phyloP scores from a whole-genome alignment of 2,329 filamentous ascomycete genomes.

The Apiospora marii region DNA sequence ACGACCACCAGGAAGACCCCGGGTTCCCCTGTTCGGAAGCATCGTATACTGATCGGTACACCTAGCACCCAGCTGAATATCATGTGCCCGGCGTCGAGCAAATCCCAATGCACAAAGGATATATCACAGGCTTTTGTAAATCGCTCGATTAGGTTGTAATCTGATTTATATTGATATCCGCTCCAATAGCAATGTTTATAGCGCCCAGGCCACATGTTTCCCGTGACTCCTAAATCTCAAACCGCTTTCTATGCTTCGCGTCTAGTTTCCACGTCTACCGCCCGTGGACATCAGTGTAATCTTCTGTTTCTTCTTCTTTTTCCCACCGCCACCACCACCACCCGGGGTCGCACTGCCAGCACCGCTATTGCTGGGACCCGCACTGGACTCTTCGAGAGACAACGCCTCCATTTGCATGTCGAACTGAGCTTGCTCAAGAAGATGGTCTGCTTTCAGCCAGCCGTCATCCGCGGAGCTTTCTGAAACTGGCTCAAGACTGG shows the following conservation, averaged over 20 bases:
- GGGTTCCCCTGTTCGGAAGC: neutral
- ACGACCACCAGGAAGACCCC: neutral
- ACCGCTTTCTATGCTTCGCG: constrained; percentile 17
- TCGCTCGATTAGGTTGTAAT: neutral
- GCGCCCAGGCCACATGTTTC: neutral
- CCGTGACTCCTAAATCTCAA: constrained; percentile 4
- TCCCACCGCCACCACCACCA: constrained; percentile 54
- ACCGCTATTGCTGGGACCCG: constrained; percentile 38
- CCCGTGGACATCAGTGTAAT: constrained; percentile 76
- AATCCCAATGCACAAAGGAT: neutral
- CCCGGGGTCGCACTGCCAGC: constrained; percentile 44
- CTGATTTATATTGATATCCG: constrained; percentile 4
- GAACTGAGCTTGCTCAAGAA: constrained; percentile 69
- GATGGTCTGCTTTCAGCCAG: constrained; percentile 83
- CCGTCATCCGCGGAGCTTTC: constrained; percentile 71
- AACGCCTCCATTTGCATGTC: constrained; percentile 66
- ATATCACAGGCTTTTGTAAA: neutral
- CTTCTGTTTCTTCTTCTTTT: constrained; percentile 77
- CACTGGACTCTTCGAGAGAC: constrained; percentile 44
- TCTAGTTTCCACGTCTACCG: constrained; percentile 45
- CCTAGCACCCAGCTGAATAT: neutral
- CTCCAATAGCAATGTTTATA: neutral
- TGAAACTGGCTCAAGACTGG: constrained; percentile 55
- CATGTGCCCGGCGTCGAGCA: neutral
- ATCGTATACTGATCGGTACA: neutral